A percentile compares a stretch with the other conserved stretches of the same genome.
phyloP scores from a whole-genome alignment of 805 yeast genomes.

The Candida xiaguanensis region DNA sequence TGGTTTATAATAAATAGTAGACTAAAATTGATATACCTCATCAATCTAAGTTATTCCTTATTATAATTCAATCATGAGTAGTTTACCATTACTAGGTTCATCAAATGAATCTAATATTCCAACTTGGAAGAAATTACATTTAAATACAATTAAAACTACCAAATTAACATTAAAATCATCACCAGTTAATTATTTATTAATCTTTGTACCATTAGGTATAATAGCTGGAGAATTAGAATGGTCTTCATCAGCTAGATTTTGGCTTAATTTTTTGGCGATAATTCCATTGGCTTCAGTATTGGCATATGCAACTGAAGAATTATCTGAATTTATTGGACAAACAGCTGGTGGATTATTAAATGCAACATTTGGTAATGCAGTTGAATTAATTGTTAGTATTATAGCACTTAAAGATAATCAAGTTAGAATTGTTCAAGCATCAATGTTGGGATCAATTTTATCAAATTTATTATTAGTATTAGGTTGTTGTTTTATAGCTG shows the following conservation, averaged over 20 bases:
- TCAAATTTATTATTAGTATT: conserved; percentile 85
- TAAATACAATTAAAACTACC: conserved; percentile 11
- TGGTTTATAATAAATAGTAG: too few species aligned
- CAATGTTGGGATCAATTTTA: conserved; percentile 92
- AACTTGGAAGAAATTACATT: background rate
- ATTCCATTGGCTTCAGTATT: conserved; percentile 88
- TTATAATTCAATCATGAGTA: conserved; percentile 6
- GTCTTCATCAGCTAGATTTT: conserved; percentile 55
- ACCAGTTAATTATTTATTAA: conserved; percentile 69
- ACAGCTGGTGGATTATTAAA: conserved; percentile 91
- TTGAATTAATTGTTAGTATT: conserved; percentile 89
- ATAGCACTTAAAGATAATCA: conserved; percentile 86
- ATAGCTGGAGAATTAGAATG: conserved; percentile 60
- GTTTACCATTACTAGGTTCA: conserved; percentile 9
- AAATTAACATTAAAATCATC: conserved; percentile 46
- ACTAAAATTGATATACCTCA: background rate
- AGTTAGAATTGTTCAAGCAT: conserved; percentile 91
- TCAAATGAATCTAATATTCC: background rate
- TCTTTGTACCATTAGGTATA: conserved; percentile 89
- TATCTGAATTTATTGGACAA: conserved; percentile 83
- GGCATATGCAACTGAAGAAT: conserved; percentile 91
- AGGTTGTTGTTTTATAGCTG: conserved; percentile 93
- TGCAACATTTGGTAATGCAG: conserved; percentile 98
- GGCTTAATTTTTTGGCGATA: conserved; percentile 82
- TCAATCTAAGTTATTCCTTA: background rate